A percentile compares a stretch with the other conserved stretches of the same genome.
These are phyloP conservation scores for Melanopsichium pennsylvanicum DNA, from an alignment of 1,284 basidiomycete species.

Conservation along the genomic window DNA sequence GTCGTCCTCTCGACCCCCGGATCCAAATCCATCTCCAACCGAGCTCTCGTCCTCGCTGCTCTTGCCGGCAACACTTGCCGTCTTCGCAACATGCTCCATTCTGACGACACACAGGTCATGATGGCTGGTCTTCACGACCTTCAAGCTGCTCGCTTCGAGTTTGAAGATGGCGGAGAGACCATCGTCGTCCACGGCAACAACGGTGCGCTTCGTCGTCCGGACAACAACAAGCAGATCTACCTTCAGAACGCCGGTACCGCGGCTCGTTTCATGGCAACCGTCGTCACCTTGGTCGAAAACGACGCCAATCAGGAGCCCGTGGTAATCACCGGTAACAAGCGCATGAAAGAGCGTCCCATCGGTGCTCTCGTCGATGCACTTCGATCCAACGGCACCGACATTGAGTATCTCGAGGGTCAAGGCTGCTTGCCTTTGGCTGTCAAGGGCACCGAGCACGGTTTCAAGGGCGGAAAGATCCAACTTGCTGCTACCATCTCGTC, in stretches of 20 bases:
- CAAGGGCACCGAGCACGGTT: constrained; percentile 71
- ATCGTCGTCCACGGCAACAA: constrained; percentile 88
- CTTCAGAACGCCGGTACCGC: constrained; percentile 98
- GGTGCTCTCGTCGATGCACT: constrained; percentile 95
- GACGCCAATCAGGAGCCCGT: constrained; percentile 36
- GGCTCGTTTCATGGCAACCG: constrained; percentile 94
- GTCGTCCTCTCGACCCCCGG: constrained; percentile 91
- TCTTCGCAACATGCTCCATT: constrained; percentile 89
- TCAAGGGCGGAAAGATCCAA: constrained; percentile 82
- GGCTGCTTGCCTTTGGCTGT: constrained; percentile 92
- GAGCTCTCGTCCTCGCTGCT: constrained; percentile 91
- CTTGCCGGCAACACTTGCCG: constrained; percentile 87
- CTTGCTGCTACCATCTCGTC: constrained; percentile 93
- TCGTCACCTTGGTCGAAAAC: constrained; percentile 76
- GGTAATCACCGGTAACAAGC: constrained; percentile 92
- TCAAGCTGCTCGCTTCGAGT: constrained; percentile 84
- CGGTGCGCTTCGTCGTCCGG: constrained; percentile 72
- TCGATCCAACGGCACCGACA: constrained; percentile 78
- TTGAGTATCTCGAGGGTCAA: constrained; percentile 79
- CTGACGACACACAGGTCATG: constrained; percentile 99
- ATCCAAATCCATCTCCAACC: constrained; percentile 95
- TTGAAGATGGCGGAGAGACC: constrained; percentile 93
- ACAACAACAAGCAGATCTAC: constrained; percentile 82
- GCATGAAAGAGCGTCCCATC: constrained; percentile 96
- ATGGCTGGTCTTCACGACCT: constrained; percentile 82